Base-by-base conservation (phyloP, 208 protist species). In the Endotrypanum monterogeii region DNA sequence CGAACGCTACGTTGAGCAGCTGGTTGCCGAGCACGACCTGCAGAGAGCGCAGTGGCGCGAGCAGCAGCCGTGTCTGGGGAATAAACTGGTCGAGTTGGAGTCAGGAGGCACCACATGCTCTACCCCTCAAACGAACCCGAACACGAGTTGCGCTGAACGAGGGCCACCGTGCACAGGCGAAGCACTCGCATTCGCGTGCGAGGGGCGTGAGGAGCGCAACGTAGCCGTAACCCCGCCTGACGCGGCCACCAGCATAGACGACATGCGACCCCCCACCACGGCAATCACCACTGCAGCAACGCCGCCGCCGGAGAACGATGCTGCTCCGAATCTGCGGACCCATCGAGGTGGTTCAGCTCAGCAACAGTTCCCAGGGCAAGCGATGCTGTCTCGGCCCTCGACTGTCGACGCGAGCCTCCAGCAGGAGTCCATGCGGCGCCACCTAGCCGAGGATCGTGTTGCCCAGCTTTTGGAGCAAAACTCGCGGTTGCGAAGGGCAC, bases 291-390 rank as follows among this genome's bases (percentile, higher is more conserved):
- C 44, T 8, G 11, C 66, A 5, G 8, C 30, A 28, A 8, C 30
- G 4, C 3, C n/a, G 20, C 4, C 30, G 2, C 25, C 16, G 14
- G 30, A 41, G 20, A 20, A 28, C 30, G 9, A 35, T 28, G 66
- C 28, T n/a, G 18, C 46, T 28, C 20, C 66, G 16, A 41, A 56
- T 30, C 2, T 16, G 28, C 39, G 76, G 7, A 65, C 76, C 2
- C 76, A 72, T 54, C 70, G 37, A 0, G 76, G 76, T 32, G 65
- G 62, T 1, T 46, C 76, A 14, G 71, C 65, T 0, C 76, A 76
- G 65, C 71, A 76, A 66, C 71, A 81, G 56, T 55, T 76, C 28
- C 70, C 71, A 4, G 76, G 76, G 51, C n/a, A 73, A 30, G 69
- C 55, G 11, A 46, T 81, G 20, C 60, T 54, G 2, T 81, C 76